phyloP scores from a whole-genome alignment of 2,329 filamentous ascomycete species.

The Verruconis gallopava region DNA sequence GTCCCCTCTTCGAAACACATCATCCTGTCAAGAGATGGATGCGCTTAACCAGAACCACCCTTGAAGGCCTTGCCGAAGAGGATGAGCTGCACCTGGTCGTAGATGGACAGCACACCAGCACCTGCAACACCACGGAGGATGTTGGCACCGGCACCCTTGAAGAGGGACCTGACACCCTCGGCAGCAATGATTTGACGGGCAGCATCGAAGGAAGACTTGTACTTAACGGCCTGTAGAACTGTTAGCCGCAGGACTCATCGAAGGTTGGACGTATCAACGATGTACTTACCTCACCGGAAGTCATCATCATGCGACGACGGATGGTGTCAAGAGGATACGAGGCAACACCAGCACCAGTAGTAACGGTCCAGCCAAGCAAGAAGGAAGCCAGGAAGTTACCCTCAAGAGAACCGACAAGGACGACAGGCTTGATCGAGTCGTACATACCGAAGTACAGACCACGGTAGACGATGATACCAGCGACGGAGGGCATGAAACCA shows the following conservation, averaged over 20 bases:
- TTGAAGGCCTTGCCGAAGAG: slow-evolving; percentile 99
- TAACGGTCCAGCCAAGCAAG: slow-evolving; percentile 96
- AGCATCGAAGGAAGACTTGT: slow-evolving; percentile 92
- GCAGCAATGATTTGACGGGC: slow-evolving; percentile 86
- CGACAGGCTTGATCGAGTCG: slow-evolving; percentile 99
- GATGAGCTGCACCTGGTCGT: slow-evolving; percentile 98
- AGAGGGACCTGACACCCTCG: slow-evolving; percentile 97
- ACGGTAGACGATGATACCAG: slow-evolving; percentile 99
- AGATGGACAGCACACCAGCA: slow-evolving; percentile 99
- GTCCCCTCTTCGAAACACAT: not conserved
- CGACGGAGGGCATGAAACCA: slow-evolving; percentile 99
- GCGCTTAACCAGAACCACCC: slow-evolving; percentile 34
- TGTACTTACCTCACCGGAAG: slow-evolving; percentile 53
- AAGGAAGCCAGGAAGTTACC: slow-evolving; percentile 99
- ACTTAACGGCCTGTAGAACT: slow-evolving; percentile 82
- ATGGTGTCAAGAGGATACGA: slow-evolving; percentile 99
- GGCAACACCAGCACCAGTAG: slow-evolving; percentile 99
- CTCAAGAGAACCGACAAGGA: slow-evolving; percentile 81
- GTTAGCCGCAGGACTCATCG: too few species aligned
- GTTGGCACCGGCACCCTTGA: slow-evolving; percentile 99
- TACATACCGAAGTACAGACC: slow-evolving; percentile 99
- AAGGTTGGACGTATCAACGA: too few species aligned
- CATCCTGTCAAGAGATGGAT: not conserved
- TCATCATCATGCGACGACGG: slow-evolving; percentile 99
- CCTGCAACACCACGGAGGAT: slow-evolving; percentile 99